Evolutionary conservation across 192 early-diverging fungal genomes (phyloP), one percentile per base, ranked within the genome.

Genomic region (Podila verticillata): DNA sequence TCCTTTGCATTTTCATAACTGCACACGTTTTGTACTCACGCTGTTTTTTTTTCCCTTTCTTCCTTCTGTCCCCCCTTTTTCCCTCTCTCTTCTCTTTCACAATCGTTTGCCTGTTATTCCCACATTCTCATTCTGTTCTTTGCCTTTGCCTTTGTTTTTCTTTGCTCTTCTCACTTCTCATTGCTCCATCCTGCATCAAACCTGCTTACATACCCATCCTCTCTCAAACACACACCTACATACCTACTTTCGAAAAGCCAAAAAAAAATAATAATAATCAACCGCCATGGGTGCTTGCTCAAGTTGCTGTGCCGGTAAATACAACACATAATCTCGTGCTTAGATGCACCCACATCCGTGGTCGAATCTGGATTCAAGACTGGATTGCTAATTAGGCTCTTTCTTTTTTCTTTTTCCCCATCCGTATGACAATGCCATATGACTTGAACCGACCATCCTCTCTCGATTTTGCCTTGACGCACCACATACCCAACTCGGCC

Each of bases 301-400:
- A 63, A 80, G 77, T 72, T 80, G 77, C 70, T 80, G 77, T 31
- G 70, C 57, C 54, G 77, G 77, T 80, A 80, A 67, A 48, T 32
- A 19, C 4, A 19, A 24, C 48, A n/a, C n/a, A n/a, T n/a, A 48
- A 10, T 17, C 63, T 24, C 35, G 24, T 24, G 24, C 13, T 34
- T n/a, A 22, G n/a, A n/a, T n/a, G n/a, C n/a, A n/a, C n/a, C n/a
- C n/a, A n/a, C n/a, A n/a, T 35, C 61, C 20, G 4, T 8, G 7
- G 35, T 20, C 20, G 17, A 10, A 34, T 4, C 48, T 34, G 9
- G 26, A 31, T 47, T n/a, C n/a, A n/a, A n/a, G 22, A n/a, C 19
- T 49, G 39, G 15, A 44, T 44, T 44, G 39, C 39, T 44, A 44
- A 24, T n/a, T n/a, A 31, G 22, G 48, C 54, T 22, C 30, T 32